Evolutionary conservation across 768 basidiomycete genomes (phyloP), one percentile per base, ranked within the genome.

Genomic region (Tricholoma saponaceum): DNA sequence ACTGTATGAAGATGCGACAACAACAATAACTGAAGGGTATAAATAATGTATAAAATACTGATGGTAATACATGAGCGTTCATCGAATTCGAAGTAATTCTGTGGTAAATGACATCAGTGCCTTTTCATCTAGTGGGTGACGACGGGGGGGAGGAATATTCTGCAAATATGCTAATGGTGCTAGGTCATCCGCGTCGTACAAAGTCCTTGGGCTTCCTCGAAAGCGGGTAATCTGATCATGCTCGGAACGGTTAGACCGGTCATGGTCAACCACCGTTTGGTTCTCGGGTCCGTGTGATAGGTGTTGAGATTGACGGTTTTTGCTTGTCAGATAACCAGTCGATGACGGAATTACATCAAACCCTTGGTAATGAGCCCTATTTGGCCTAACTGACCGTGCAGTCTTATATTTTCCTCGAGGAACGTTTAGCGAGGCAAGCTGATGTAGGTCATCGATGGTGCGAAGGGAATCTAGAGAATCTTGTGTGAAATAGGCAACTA

Each of bases 401-500:
- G 86, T 86, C 59, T 75, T 79, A 62, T 91, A 92, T 55, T 72
- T 79, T 18, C 83, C 84, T 4, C 69, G 68, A 0, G 90, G 89
- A 35, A 86, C 84, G 6, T 70, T 66, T 22, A 92, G 66, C 33
- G 67, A 63, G 9, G 79, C 76, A 47, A 92, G 77, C 43, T 76
- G 69, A 12, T 83, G 81, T 43, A 82, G 70, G 51, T 89, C 82
- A 52, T 87, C 80, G 44, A 92, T 78, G 2, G 82, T 85, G 47
- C 66, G 70, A 20, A 92, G 76, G 52, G 74, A 72, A 54, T 85
- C 77, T 30, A 83, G 68, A 0, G 84, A 81, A 28, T 86, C 83
- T 41, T 83, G 78, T 0, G 85, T 88, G 65, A 85, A 90, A 71
- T 92, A 92, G 8, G 90, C 90, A 64, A 90, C 89, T 92, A 59